Base-by-base conservation (phyloP, 805 yeast genomes). In the Ogataea trehaloabstinens region DNA sequence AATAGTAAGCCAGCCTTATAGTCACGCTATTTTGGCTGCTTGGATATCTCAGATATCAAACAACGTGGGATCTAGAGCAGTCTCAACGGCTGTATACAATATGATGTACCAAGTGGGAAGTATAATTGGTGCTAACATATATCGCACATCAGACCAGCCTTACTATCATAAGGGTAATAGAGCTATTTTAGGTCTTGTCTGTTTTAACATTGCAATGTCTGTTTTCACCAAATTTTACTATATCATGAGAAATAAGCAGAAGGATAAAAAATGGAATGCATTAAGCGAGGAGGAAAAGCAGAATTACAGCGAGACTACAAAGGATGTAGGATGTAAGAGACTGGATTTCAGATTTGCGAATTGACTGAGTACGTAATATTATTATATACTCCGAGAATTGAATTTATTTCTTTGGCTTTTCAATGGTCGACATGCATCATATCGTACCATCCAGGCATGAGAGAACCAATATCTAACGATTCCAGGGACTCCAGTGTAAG, bases 261-360 rank as follows among this genome's bases (percentile, higher is more conserved):
- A 71, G 32, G 74, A 64, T 2, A 43, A 42, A 37, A 52, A 51
- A 18, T 81, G 86, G 87, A 58, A 63, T 24, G 52, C 54, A 1
- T 40, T 76, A 69, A 55, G 72, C 1, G 45, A 41, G 3, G 77
- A 73, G 22, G 76, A 80, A 53, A 69, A 69, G 46, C 64, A 56
- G 4, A 53, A 64, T 1, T 80, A 81, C 52, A 45, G 66, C n/a
- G 43, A 39, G n/a, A 62, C 55, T 8, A 68, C 82, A 3, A 62
- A 52, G 0, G 82, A 78, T 45, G 63, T 60, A 35, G 86, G 85
- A 3, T 74, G 70, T 54, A 71, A 71, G 55, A 62, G 86, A 16
- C 59, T 81, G 27, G 85, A 82, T 42, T 51, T 49, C 37, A 28
- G 42, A 29, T 53, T 48, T 53, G 58, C 27, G 42, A 51, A 48